Conservation (phyloP, 1,139 yeast genomes). For the Saccharomyces hybrid region DNA sequence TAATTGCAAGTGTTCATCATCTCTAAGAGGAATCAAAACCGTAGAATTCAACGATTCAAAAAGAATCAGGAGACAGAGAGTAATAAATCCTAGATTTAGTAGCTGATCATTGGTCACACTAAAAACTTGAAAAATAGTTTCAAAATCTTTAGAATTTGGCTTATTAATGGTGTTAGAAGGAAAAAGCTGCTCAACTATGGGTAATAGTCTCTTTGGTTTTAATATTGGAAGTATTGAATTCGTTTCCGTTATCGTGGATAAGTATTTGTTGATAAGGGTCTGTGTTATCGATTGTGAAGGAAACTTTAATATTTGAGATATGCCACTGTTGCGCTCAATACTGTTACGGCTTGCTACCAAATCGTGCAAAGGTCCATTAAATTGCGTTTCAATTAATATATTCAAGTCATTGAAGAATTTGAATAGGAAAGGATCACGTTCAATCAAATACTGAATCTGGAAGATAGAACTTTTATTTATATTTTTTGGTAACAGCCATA, state of each 20-base stretch:
- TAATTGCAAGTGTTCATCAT: conserved; percentile 13
- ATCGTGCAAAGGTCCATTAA: neutral
- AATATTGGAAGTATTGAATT: conserved; percentile 19
- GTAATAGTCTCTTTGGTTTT: conserved; percentile 15
- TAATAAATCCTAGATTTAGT: conserved; percentile 19
- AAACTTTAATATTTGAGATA: conserved; percentile 9
- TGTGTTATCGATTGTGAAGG: conserved; percentile 15
- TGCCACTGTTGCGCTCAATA: neutral
- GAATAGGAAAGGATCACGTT: neutral
- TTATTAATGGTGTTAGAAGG: conserved; percentile 13
- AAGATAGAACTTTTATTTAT: neutral
- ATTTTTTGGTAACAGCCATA: neutral
- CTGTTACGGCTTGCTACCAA: neutral
- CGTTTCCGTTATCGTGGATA: conserved; percentile 15
- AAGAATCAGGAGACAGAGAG: conserved; percentile 20
- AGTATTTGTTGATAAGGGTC: conserved; percentile 16
- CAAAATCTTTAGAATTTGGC: neutral
- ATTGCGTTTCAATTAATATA: neutral
- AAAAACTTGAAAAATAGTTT: conserved; percentile 10
- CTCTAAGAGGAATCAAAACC: conserved; percentile 20
- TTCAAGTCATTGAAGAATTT: neutral
- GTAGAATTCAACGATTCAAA: conserved; percentile 23
- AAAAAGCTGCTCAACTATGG: conserved; percentile 15
- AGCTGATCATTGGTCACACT: conserved; percentile 15
- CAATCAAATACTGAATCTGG: neutral